Percentiles rank a stretch among this genome's conserved stretches.
These are phyloP conservation scores for Inga oerstediana DNA, from an alignment of 306 rosid genomes.

Conservation along the genomic window DNA sequence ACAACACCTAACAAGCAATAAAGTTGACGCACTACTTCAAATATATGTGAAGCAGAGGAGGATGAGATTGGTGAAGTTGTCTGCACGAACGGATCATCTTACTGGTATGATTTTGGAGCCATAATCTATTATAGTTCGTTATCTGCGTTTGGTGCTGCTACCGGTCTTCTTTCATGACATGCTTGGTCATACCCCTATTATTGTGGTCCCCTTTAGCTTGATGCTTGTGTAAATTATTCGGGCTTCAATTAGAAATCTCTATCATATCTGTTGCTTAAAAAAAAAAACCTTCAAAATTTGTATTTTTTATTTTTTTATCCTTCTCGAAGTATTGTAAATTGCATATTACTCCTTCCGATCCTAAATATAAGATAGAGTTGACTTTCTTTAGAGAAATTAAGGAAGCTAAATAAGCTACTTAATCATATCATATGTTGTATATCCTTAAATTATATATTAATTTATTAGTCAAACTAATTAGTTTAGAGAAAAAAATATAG, in stretches of 20 bases:
- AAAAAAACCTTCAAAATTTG: too few relatives aligned
- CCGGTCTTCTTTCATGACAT: background rate
- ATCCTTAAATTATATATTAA: too few relatives aligned
- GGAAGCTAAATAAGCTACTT: too few relatives aligned
- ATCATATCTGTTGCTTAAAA: background rate
- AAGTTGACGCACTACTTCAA: background rate
- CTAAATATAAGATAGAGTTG: too few relatives aligned
- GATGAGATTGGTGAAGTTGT: conserved; percentile 1
- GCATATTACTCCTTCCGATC: too few relatives aligned
- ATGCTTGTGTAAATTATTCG: background rate
- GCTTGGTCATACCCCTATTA: background rate
- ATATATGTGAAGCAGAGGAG: background rate
- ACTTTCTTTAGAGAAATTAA: too few relatives aligned
- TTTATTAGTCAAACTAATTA: too few relatives aligned
- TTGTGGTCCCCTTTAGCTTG: background rate
- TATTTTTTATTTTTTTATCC: too few relatives aligned
- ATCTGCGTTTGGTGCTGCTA: background rate
- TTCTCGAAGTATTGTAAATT: too few relatives aligned
- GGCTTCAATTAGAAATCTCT: background rate
- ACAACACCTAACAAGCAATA: background rate
- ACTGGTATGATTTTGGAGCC: background rate
- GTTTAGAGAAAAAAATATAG: too few relatives aligned
- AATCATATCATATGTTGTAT: too few relatives aligned
- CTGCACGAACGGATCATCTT: background rate
- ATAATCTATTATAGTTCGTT: background rate